Evolutionary conservation across 208 protist species (phyloP), one percentile per base, ranked within the genome.

Genomic region (Acanthamoeba castellanii): DNA sequence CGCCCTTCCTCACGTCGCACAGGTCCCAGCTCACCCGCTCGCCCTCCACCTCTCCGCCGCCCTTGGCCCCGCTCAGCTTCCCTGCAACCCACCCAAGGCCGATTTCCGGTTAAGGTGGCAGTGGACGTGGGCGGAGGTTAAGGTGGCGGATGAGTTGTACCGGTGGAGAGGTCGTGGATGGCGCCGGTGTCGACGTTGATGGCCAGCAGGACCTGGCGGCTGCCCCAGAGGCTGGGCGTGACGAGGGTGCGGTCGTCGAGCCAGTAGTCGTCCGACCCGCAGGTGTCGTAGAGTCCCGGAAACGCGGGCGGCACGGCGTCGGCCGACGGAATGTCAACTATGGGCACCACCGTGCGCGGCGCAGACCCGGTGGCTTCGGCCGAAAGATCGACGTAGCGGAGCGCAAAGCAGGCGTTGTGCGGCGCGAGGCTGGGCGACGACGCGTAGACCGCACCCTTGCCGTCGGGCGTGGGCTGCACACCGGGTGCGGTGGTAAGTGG

Each of bases 341-440:
- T 85, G 76, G 76, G 76, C 34, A 85, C 76, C 34, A 85, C 76
- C 47, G 76, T 85, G 42, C 76, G 76, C 42, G 76, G 76, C 68
- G 8, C 9, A 25, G 76, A 0, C 27, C 37, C 27, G 45, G 20
- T 22, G 59, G 59, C 59, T 18, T 55, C 50, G 50, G 50, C 14
- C 59, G 45, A 27, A 9, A 85, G 42, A 18, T 85, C 76, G 20
- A 59, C 76, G 76, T 57, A 57, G 76, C 47, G 76, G 45, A 85
- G 34, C 16, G 76, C 34, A 42, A 85, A 30, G 42, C 76, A 85
- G 13, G 45, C 11, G 30, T 57, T 85, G 47, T 85, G 76, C 16
- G 76, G 76, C 14, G 20, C 76, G 11, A 85, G 45, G 13, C 11
- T 32, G 9, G 34, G 5, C 45, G 76, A 57, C 34, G 76, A 85